Percentiles rank a stretch among this genome's conserved stretches.
These are phyloP conservation scores for Penicillium cinerascens DNA, from an alignment of 495 filamentous ascomycete species.

Conservation along the genomic window DNA sequence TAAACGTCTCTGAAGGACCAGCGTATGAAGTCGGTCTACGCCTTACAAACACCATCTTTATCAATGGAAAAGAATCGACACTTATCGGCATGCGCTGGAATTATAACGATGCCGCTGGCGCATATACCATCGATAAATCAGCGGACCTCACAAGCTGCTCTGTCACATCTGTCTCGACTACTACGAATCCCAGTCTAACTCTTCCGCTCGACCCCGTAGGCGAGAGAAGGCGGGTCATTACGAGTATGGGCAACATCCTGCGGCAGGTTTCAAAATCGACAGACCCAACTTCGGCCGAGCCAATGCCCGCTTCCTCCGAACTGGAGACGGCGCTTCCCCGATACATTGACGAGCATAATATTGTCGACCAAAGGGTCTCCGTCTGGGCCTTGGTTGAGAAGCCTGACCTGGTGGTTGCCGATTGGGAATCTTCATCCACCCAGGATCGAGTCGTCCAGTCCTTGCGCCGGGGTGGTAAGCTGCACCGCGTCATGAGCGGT, in stretches of 20 bases:
- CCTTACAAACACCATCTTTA: slow-evolving; percentile 74
- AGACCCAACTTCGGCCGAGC: slow-evolving; percentile 32
- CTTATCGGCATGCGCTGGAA: slow-evolving; percentile 57
- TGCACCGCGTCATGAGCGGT: slow-evolving; percentile 74
- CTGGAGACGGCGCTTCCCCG: slow-evolving; percentile 63
- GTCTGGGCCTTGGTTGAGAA: slow-evolving; percentile 73
- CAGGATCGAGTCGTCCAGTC: slow-evolving; percentile 22
- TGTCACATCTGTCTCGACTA: slow-evolving; percentile 16
- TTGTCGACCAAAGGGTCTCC: slow-evolving; percentile 48
- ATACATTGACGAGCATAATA: slow-evolving; percentile 50
- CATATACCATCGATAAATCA: slow-evolving; percentile 21
- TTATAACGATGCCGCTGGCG: slow-evolving; percentile 18
- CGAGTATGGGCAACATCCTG: slow-evolving; percentile 79
- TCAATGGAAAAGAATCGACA: slow-evolving; percentile 62
- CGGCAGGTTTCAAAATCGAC: slow-evolving; percentile 56
- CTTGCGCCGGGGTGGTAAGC: slow-evolving; percentile 44
- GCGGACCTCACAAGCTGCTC: slow-evolving; percentile 33
- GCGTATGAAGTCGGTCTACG: slow-evolving; percentile 50
- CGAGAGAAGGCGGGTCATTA: slow-evolving; percentile 56
- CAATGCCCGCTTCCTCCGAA: slow-evolving; percentile 69
- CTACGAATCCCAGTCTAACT: slow-evolving; percentile 22
- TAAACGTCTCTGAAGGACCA: background rate
- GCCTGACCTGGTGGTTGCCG: slow-evolving; percentile 14
- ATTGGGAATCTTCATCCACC: slow-evolving; percentile 11
- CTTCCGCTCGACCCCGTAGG: slow-evolving; percentile 65